These are phyloP conservation scores for Lachancea lanzarotensis DNA, from an alignment of 805 yeast genomes.

Conservation along the genomic window DNA sequence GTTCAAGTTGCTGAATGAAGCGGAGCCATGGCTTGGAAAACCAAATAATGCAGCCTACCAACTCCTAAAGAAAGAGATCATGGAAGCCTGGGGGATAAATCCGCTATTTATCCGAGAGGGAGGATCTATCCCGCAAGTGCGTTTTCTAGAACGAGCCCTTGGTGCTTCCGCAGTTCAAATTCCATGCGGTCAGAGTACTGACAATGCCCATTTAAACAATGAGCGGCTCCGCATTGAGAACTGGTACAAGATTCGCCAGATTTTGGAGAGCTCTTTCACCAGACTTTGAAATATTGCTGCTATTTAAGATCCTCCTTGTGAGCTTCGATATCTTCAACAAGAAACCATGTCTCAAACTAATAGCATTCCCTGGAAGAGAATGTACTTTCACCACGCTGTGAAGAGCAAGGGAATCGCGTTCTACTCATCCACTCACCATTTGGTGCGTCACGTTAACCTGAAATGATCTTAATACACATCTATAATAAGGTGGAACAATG, in stretches of 20 bases:
- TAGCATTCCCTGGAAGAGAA: too few relatives aligned
- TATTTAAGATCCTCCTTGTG: too few relatives aligned
- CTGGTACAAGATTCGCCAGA: conserved; percentile 63
- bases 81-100: conserved; percentile 66
- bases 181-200: conserved; percentile 94
- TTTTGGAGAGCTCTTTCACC: conserved; percentile 49
- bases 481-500: not conserved
- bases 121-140: conserved; percentile 88
- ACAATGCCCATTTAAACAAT: conserved; percentile 86
- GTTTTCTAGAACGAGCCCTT: conserved; percentile 76
- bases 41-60: conserved; percentile 68
- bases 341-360: too few relatives aligned
- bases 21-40: conserved; percentile 96
- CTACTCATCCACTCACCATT: not conserved
- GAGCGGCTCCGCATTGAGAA: conserved; percentile 78
- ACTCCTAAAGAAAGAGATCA: conserved; percentile 55
- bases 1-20: conserved; percentile 67
- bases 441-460: not conserved
- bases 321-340: too few relatives aligned
- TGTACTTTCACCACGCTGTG: too few relatives aligned
- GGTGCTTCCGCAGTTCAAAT: conserved; percentile 89
- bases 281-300: conserved; percentile 26
- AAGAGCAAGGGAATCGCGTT: too few relatives aligned
- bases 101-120: conserved; percentile 92
- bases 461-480: not conserved